Percentiles rank a stretch among this genome's conserved stretches.
These are phyloP conservation scores for Geranium rotundifolium DNA, from an alignment of 345 rosid genomes.

Conservation along the genomic window DNA sequence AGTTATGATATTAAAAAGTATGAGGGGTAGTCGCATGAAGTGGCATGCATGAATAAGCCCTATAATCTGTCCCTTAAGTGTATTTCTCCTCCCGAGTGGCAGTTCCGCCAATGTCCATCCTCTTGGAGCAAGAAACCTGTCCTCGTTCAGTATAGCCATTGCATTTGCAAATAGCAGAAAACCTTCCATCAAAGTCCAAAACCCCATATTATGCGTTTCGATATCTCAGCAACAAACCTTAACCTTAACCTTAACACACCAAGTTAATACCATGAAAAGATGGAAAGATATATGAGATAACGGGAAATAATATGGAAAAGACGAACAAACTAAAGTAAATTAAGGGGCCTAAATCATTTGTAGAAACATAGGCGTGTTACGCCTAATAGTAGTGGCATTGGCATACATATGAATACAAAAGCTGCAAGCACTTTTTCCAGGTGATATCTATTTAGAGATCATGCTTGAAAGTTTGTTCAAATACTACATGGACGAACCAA, in stretches of 20 bases:
- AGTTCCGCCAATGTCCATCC: conserved; percentile 41
- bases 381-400: no score
- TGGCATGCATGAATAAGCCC: conserved; percentile 45
- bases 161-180: conserved; percentile 36
- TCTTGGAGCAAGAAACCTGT: conserved; percentile 34
- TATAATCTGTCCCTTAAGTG: conserved; percentile 28
- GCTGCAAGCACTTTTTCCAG: no score
- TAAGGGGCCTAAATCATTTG: neutral
- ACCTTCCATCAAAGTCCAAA: conserved; percentile 35
- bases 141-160: conserved; percentile 40
- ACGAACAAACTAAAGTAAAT: neutral
- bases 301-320: neutral
- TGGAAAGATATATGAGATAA: neutral
- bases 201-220: conserved; percentile 26
- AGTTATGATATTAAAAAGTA: conserved; percentile 24
- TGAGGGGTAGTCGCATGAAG: conserved; percentile 38
- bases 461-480: no score
- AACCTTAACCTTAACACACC: no score
- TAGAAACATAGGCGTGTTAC: neutral
- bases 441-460: no score
- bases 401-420: no score
- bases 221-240: conserved; percentile 3
- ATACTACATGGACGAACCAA: no score
- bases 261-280: no score
- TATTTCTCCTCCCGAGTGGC: conserved; percentile 24